Percentiles rank a stretch among this genome's conserved stretches.
phyloP scores from a whole-genome alignment of 1,284 basidiomycete species.

The Cutaneotrichosporon sp. region DNA sequence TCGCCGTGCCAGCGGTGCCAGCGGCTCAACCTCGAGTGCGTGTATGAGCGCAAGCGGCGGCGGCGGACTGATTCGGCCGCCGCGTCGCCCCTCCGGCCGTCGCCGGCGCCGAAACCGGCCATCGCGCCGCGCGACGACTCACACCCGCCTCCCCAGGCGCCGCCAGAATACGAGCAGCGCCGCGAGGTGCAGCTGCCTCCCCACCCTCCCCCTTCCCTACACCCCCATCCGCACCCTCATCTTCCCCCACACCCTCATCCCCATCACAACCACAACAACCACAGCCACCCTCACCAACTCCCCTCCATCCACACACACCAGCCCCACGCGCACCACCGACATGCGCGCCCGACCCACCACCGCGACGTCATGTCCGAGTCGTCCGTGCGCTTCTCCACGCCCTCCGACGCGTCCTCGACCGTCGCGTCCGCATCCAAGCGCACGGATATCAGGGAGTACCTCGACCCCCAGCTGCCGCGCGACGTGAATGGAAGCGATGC shows the following conservation, averaged over 20 bases:
- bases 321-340: neutral
- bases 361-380: slow-evolving; percentile 11
- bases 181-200: neutral
- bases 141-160: neutral
- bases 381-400: slow-evolving; percentile 3
- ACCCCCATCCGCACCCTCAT: neutral
- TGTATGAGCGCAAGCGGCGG: slow-evolving; percentile 10
- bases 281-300: neutral
- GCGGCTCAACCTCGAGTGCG: slow-evolving; percentile 8
- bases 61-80: neutral
- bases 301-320: neutral
- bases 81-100: neutral
- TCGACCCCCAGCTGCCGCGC: neutral
- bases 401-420: neutral
- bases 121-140: neutral
- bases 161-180: neutral
- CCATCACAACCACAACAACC: neutral
- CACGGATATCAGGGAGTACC: slow-evolving; percentile 6
- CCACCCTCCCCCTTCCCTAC: neutral
- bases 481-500: neutral
- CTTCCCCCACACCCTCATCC: neutral
- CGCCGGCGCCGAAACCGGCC: neutral
- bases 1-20: slow-evolving; percentile 4
- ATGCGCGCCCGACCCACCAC: neutral
- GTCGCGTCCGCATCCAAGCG: neutral